Evolutionary conservation across 345 rosid genomes (phyloP).

Genomic region (Geranium rotundifolium): DNA sequence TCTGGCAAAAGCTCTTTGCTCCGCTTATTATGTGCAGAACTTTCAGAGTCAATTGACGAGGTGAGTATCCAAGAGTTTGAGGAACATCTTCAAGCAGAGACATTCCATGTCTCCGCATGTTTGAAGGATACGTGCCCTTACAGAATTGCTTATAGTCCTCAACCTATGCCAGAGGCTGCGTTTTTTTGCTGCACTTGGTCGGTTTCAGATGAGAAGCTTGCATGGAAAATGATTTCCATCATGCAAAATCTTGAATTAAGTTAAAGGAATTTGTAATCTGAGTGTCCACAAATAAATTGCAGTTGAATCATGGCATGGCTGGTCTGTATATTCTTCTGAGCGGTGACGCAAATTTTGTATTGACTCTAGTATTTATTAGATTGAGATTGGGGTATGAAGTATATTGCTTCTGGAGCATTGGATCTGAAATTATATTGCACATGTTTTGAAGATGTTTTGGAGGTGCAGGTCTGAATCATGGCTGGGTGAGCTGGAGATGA

Average conservation of each 20-base stretch:
- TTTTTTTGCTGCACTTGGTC: constrained; percentile 79
- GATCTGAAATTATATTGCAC: too few species aligned
- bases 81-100: constrained; percentile 43
- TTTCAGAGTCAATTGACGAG: constrained; percentile 25
- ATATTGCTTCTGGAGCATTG: too few species aligned
- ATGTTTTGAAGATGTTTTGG: too few species aligned
- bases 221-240: constrained; percentile 48
- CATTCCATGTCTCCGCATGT: constrained; percentile 41
- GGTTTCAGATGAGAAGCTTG: constrained; percentile 52
- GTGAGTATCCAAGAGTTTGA: constrained; percentile 30
- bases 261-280: too few species aligned
- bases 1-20: constrained; percentile 20
- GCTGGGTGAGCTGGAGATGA: too few species aligned
- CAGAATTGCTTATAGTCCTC: constrained; percentile 14
- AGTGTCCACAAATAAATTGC: too few species aligned
- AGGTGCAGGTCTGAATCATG: too few species aligned
- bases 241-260: constrained; percentile 15
- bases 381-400: too few species aligned
- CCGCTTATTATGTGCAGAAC: constrained; percentile 21
- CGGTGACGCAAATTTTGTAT: too few species aligned
- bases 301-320: too few species aligned
- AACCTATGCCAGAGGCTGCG: constrained; percentile 8
- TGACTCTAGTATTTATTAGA: too few species aligned
- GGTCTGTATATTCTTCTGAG: too few species aligned
- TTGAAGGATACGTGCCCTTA: constrained; percentile 44